Evolutionary conservation across 2,329 filamentous ascomycete species (phyloP).

Genomic region (Chaetomiaceae sp.): DNA sequence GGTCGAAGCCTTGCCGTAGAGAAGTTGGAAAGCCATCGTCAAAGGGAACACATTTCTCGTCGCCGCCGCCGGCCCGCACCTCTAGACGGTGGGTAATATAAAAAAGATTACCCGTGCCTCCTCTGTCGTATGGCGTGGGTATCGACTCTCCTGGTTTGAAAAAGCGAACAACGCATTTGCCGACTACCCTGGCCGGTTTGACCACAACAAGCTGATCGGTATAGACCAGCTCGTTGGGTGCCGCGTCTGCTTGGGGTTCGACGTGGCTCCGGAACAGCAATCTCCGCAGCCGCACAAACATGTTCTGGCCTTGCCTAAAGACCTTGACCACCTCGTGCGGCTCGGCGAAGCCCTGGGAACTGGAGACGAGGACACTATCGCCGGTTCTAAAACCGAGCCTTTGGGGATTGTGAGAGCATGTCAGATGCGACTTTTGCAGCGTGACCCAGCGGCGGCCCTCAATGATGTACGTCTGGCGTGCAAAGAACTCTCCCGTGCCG

Average conservation of each 20-base stretch:
- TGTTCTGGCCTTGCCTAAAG: constrained; percentile 27
- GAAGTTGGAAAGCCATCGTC: constrained; percentile 29
- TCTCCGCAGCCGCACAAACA: constrained; percentile 43
- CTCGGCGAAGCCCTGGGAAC: constrained; percentile 44
- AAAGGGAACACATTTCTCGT: constrained; percentile 34
- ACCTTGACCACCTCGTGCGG: constrained; percentile 54
- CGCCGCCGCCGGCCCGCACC: constrained; percentile 19
- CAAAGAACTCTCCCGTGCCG: constrained; percentile 52
- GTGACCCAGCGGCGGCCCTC: constrained; percentile 59
- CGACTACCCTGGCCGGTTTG: constrained; percentile 40
- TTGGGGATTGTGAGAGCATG: constrained; percentile 42
- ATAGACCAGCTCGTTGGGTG: constrained; percentile 57
- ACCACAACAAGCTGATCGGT: constrained; percentile 43
- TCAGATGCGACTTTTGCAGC: constrained; percentile 50
- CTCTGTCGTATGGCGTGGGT: constrained; percentile 59
- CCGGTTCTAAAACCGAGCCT: constrained; percentile 37
- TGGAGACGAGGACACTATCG: constrained; percentile 45
- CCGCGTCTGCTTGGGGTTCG: constrained; percentile 32
- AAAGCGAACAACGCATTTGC: constrained; percentile 57
- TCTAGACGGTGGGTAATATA: constrained; percentile 50
- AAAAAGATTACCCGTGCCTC: constrained; percentile 64
- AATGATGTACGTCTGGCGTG: constrained; percentile 65
- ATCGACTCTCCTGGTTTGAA: constrained; percentile 46
- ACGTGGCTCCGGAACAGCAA: constrained; percentile 48
- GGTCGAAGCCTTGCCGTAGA: constrained; percentile 55